Evolutionary conservation across 305 asterid species (phyloP).

Genomic region (Ilex paraguariensis): DNA sequence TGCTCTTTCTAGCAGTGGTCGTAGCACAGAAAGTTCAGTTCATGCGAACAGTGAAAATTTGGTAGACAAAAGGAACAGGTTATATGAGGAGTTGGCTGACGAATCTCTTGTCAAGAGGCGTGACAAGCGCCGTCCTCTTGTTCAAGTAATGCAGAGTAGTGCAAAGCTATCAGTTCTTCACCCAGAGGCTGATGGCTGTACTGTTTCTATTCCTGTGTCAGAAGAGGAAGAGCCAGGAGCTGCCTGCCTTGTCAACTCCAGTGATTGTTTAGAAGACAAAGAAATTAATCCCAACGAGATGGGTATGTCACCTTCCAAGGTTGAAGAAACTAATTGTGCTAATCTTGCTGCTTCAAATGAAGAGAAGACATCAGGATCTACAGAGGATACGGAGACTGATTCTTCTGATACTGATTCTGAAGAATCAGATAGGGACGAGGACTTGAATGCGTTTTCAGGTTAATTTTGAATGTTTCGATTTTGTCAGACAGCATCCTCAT

Average conservation of each 20-base stretch:
- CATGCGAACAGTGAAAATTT: conserved; percentile 16
- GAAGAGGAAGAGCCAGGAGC: conserved; percentile 59
- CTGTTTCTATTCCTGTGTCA: conserved; percentile 27
- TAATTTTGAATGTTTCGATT: no score
- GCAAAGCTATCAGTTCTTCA: conserved; percentile 25
- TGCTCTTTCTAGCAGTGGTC: conserved; percentile 14
- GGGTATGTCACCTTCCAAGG: conserved; percentile 46
- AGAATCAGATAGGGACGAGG: conserved; percentile 76
- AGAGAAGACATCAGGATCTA: conserved; percentile 58
- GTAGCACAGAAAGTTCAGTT: conserved; percentile 12
- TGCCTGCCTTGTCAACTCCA: conserved; percentile 38
- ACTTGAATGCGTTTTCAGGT: conserved; percentile 78
- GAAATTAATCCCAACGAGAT: conserved; percentile 36
- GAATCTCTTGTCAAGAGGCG: conserved; percentile 33
- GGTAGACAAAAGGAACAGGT: conserved; percentile 25
- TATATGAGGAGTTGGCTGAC: conserved; percentile 22
- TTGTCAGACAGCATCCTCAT: no score
- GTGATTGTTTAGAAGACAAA: conserved; percentile 38
- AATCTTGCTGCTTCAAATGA: conserved; percentile 42
- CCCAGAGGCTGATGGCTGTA: conserved; percentile 28
- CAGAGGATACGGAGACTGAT: conserved; percentile 92
- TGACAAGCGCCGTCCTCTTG: conserved; percentile 27
- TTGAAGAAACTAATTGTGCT: conserved; percentile 38
- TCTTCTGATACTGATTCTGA: conserved; percentile 79
- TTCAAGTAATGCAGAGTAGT: conserved; percentile 32